Conservation (phyloP, 768 basidiomycete species). For the Leccinum incarnatum region DNA sequence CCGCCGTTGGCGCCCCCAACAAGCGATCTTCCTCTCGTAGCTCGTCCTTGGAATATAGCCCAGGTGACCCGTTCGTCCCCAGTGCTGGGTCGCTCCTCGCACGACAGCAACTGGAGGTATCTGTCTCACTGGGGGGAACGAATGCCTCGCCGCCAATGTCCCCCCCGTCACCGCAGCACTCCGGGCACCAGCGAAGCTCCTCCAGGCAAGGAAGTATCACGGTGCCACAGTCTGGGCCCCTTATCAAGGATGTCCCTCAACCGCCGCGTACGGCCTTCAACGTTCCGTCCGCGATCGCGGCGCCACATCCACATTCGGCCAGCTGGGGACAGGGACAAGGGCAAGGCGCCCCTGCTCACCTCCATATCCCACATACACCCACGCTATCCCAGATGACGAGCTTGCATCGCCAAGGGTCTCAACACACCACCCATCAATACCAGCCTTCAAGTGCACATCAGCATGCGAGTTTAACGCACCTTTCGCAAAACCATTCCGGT, state of each 20-base stretch:
- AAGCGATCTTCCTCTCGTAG: constrained; percentile 19
- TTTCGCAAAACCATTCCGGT: constrained; percentile 10
- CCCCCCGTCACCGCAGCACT: constrained; percentile 18
- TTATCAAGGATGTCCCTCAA: constrained; percentile 19
- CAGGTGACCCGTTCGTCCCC: constrained; percentile 14
- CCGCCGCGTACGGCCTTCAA: constrained; percentile 18
- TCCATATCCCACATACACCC: constrained; percentile 4
- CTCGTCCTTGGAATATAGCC: constrained; percentile 20
- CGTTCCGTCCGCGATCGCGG: constrained; percentile 7
- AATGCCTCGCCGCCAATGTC: constrained; percentile 15
- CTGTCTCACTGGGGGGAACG: constrained; percentile 3
- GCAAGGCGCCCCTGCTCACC: not conserved
- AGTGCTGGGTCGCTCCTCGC: constrained; percentile 8
- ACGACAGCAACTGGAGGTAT: not conserved
- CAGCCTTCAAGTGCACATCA: constrained; percentile 7
- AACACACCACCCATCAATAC: constrained; percentile 12
- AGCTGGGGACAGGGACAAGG: constrained; percentile 10
- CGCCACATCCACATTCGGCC: constrained; percentile 15
- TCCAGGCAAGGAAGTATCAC: constrained; percentile 21
- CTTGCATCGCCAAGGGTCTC: constrained; percentile 22
- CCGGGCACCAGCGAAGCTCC: constrained; percentile 11
- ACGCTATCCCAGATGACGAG: constrained; percentile 3
- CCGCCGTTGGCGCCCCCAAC: not conserved
- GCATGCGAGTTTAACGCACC: constrained; percentile 12
- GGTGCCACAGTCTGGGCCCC: constrained; percentile 14